phyloP scores from a whole-genome alignment of 768 basidiomycete genomes.

The Rhizopogon vesiculosus region DNA sequence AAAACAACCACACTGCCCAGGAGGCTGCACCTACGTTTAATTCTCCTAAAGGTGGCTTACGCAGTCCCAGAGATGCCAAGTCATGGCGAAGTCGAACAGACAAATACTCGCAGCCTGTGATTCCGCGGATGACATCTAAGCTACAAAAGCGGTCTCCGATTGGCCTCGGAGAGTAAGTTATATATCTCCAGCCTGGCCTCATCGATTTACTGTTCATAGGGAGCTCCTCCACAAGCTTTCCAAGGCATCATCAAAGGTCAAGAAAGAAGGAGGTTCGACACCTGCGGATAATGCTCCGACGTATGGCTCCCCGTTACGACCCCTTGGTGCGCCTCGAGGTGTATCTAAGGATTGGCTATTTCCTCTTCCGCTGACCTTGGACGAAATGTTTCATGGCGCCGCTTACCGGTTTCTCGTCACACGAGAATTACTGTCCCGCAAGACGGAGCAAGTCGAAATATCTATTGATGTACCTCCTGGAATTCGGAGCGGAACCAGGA shows the following conservation, averaged over 20 bases:
- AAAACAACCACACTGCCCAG: background rate
- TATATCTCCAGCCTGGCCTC: background rate
- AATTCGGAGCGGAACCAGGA: slow-evolving; percentile 54
- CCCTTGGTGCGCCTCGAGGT: slow-evolving; percentile 35
- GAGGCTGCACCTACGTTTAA: background rate
- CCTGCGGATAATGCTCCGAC: slow-evolving; percentile 12
- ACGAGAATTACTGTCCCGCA: slow-evolving; percentile 45
- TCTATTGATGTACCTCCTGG: slow-evolving; percentile 59
- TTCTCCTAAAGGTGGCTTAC: background rate
- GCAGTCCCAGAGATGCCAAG: background rate
- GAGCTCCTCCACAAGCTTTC: slow-evolving; percentile 25
- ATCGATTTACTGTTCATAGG: slow-evolving; percentile 8
- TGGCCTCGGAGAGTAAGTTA: slow-evolving; percentile 24
- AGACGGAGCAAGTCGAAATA: slow-evolving; percentile 49
- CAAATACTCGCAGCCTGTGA: slow-evolving; percentile 21
- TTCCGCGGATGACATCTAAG: slow-evolving; percentile 22
- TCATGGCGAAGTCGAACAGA: slow-evolving; percentile 8
- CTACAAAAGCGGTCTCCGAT: slow-evolving; percentile 17
- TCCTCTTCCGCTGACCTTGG: slow-evolving; percentile 54
- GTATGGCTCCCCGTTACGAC: slow-evolving; percentile 35
- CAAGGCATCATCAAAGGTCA: slow-evolving; percentile 8
- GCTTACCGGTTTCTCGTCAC: slow-evolving; percentile 56
- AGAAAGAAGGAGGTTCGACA: slow-evolving; percentile 5
- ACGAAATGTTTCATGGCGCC: slow-evolving; percentile 57
- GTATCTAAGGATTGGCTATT: slow-evolving; percentile 62